Evolutionary conservation across 2,329 filamentous ascomycete species (phyloP).

Genomic region (Colletotrichum salicis): DNA sequence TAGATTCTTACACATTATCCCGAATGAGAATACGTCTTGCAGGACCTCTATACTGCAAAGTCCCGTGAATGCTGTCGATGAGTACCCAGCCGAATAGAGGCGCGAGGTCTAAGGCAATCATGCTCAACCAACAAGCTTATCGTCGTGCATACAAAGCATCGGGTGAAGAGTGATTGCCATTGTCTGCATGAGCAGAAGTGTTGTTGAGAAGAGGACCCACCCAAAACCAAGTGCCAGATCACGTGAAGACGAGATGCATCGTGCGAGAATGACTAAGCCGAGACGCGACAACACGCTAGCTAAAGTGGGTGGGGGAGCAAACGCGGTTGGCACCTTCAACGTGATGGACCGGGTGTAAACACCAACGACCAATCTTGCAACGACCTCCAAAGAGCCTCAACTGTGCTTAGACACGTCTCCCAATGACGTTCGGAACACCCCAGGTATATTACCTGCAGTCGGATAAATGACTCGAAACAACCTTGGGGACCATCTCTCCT

Average conservation of each 20-base stretch:
- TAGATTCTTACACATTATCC: too few species aligned
- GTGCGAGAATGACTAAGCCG: constrained; percentile 19
- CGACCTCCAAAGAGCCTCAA: constrained; percentile 14
- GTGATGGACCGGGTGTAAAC: constrained; percentile 18
- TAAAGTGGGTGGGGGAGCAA: constrained; percentile 33
- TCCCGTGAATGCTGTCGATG: neutral
- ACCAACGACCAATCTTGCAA: constrained; percentile 22
- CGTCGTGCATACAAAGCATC: neutral
- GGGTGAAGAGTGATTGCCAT: neutral
- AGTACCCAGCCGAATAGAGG: neutral
- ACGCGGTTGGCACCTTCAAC: constrained; percentile 17
- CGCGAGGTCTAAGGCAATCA: neutral
- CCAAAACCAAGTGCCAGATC: constrained; percentile 20
- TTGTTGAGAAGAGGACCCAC: neutral
- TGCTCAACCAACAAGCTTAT: neutral
- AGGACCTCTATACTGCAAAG: neutral
- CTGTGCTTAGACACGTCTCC: constrained; percentile 1
- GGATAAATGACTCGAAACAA: constrained; percentile 73
- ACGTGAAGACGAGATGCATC: constrained; percentile 27
- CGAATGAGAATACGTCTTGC: neutral
- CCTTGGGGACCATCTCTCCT: constrained; percentile 65
- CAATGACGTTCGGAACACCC: constrained; percentile 26
- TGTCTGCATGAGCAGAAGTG: neutral
- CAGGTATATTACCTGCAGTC: constrained; percentile 37
- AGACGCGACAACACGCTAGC: constrained; percentile 28